Evolutionary conservation across 2,329 filamentous ascomycete genomes (phyloP), one percentile per base, ranked within the genome.

Genomic region (Epichloe elymi): DNA sequence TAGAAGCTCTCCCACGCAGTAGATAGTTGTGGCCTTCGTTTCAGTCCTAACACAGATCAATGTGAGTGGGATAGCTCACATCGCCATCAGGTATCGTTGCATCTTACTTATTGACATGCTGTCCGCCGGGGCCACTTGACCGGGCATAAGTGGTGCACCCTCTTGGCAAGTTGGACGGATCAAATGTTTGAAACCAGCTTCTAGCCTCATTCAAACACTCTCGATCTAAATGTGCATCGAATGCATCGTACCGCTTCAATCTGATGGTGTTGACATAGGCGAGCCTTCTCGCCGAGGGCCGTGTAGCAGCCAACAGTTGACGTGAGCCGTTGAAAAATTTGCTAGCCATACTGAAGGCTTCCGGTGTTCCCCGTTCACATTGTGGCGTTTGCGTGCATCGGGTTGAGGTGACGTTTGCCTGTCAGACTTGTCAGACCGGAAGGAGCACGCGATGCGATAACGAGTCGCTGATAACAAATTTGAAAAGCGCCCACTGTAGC

Each of bases 61-160:
- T 30, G 33, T 49, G 40, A 49, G 48, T 20, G n/a, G 19, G 15
- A 30, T 17, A 26, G 14, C 42, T 14, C 19, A 19, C 11, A 66
- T 64, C 12, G 68, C 70, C 45, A 59, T 8, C 15, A 23, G 7
- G 12, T 4, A 19, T 11, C 30, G 20, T 20, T 6, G 23, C n/a
- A 19, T 40, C 72, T 49, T 59, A 81, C 78, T 81, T 82, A 60
- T 82, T 82, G 35, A 81, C 78, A 58, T 82, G 76, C 57, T 82
- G 78, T 2, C 78, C 78, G 12, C 78, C 78, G 2, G 78, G 78
- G 0, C 78, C 78, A 56, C 76, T 80, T 3, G 78, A 80, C n/a
- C 78, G 70, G 2, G 78, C 71, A 60, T 71, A 81, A 11, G 66
- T 72, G 5, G 75, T 80, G 43, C 63, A 72, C 8, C 76, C 78